Conservation (phyloP, 2,329 filamentous ascomycete species). For the Madurella fahalii region DNA sequence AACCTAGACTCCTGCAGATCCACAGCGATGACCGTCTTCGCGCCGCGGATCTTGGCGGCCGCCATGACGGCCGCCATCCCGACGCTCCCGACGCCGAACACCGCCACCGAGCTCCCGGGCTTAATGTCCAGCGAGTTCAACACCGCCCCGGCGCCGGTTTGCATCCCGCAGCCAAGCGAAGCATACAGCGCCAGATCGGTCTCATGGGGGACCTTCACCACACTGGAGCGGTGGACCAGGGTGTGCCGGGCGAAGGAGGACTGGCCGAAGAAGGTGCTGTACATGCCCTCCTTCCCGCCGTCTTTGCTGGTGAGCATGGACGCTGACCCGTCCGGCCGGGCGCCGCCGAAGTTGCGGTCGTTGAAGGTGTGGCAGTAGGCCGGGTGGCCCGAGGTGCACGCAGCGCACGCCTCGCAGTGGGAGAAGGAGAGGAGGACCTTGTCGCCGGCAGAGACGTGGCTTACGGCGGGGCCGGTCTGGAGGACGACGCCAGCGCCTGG, state of each 20-base stretch:
- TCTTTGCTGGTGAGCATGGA: background rate
- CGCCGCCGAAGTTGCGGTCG: conserved; percentile 27
- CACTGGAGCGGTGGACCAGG: conserved; percentile 28
- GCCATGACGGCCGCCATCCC: conserved; percentile 35
- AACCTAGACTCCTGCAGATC: conserved; percentile 29
- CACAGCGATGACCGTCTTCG: conserved; percentile 30
- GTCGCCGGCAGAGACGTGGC: conserved; percentile 48
- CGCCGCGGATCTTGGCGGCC: conserved; percentile 28
- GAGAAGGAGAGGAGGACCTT: conserved; percentile 48
- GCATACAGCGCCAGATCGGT: conserved; percentile 32
- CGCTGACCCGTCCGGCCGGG: conserved; percentile 16
- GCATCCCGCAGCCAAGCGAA: conserved; percentile 35
- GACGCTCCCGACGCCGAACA: conserved; percentile 35
- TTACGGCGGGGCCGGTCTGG: conserved; percentile 39
- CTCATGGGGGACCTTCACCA: conserved; percentile 27
- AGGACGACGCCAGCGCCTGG: conserved; percentile 25
- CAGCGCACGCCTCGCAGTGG: conserved; percentile 29
- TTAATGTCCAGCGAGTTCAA: conserved; percentile 31
- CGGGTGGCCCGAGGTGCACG: conserved; percentile 23
- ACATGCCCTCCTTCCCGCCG: conserved; percentile 7
- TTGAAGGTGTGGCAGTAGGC: conserved; percentile 27
- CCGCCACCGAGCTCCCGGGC: conserved; percentile 27
- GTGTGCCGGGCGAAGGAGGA: conserved; percentile 32
- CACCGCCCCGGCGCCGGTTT: conserved; percentile 36
- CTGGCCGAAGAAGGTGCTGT: conserved; percentile 34